A percentile compares a stretch with the other conserved stretches of the same genome.
These are phyloP conservation scores for Chrysoporthe puriensis DNA, from an alignment of 2,329 filamentous ascomycete genomes.

Conservation along the genomic window DNA sequence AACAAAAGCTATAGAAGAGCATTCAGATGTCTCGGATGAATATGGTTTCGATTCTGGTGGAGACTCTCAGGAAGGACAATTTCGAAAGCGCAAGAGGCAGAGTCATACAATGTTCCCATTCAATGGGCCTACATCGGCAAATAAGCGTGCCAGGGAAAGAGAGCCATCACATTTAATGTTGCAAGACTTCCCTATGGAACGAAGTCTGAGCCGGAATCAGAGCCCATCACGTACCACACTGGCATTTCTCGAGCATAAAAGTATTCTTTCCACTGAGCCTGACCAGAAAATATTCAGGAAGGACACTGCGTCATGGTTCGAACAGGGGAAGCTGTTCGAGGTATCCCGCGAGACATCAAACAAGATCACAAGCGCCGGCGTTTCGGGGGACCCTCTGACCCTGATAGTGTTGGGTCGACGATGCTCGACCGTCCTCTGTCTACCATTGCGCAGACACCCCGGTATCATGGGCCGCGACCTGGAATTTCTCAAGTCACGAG, in stretches of 20 bases:
- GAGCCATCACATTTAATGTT: not conserved
- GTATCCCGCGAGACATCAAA: not conserved
- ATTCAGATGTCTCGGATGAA: not conserved
- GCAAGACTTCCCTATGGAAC: not conserved
- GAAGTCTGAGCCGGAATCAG: not conserved
- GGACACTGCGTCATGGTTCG: not conserved
- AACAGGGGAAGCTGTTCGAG: not conserved
- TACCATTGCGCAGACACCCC: too few relatives aligned
- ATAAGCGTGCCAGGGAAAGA: too few relatives aligned
- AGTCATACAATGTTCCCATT: not conserved
- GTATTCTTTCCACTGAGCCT: not conserved
- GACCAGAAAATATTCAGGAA: not conserved
- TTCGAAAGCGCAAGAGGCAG: not conserved
- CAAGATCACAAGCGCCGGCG: not conserved
- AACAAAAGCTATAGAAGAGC: not conserved
- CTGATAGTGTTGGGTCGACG: too few relatives aligned
- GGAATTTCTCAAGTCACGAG: too few relatives aligned
- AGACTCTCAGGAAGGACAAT: not conserved
- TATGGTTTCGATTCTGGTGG: not conserved
- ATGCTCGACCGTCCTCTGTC: too few relatives aligned
- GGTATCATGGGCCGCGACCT: too few relatives aligned
- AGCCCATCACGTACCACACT: not conserved
- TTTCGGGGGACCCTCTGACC: not conserved
- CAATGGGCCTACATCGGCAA: not conserved
- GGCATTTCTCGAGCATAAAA: not conserved